phyloP scores from a whole-genome alignment of 1,284 basidiomycete species.

The Leccinum subfulvum region DNA sequence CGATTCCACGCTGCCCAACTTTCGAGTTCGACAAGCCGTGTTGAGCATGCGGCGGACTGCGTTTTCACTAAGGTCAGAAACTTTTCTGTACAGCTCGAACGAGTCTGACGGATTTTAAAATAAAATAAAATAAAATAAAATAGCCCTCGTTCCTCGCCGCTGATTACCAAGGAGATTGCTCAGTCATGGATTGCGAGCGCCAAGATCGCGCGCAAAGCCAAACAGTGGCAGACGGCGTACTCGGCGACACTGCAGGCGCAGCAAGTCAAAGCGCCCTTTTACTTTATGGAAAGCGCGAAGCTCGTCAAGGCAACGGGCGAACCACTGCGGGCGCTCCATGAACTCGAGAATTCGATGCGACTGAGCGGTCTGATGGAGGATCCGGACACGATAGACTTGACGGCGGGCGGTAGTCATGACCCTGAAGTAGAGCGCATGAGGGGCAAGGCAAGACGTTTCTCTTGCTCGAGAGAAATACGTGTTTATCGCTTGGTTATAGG shows the following conservation, averaged over 20 bases:
- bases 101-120: slow-evolving; percentile 13
- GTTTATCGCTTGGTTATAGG: slow-evolving; percentile 45
- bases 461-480: background rate
- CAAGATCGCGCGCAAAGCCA: slow-evolving; percentile 93
- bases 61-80: slow-evolving; percentile 67
- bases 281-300: slow-evolving; percentile 92
- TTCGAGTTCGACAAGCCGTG: slow-evolving; percentile 88
- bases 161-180: slow-evolving; percentile 66
- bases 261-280: slow-evolving; percentile 72
- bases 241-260: slow-evolving; percentile 92
- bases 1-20: slow-evolving; percentile 83
- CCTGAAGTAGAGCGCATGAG: slow-evolving; percentile 52
- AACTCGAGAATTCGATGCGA: slow-evolving; percentile 80
- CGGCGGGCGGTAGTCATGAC: slow-evolving; percentile 43
- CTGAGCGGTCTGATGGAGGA: slow-evolving; percentile 43
- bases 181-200: slow-evolving; percentile 90
- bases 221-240: slow-evolving; percentile 96
- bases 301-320: slow-evolving; percentile 81
- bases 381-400: slow-evolving; percentile 54
- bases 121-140: background rate
- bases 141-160: slow-evolving; percentile 33
- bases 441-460: slow-evolving; percentile 60
- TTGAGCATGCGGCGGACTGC: slow-evolving; percentile 89
- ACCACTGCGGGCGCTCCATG: slow-evolving; percentile 83
- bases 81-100: background rate